A percentile compares a stretch with the other conserved stretches of the same genome.
Evolutionary conservation across 1,284 basidiomycete genomes (phyloP).

Genomic region (Austroboletus niveus): DNA sequence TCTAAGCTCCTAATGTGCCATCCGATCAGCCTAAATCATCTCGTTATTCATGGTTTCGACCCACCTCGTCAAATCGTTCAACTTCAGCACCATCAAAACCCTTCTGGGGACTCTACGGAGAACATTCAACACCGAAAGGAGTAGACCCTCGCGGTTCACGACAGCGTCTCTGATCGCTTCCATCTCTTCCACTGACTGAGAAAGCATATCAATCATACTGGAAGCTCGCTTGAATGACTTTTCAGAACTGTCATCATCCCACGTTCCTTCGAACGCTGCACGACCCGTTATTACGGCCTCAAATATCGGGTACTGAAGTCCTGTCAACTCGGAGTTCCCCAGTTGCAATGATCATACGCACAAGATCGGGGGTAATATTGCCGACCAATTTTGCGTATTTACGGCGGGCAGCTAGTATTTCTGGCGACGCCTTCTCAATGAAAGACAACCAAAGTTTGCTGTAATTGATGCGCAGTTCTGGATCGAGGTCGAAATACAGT

Average conservation of each 20-base stretch:
- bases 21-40: background rate
- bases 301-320: conserved; percentile 71
- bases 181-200: conserved; percentile 69
- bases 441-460: conserved; percentile 85
- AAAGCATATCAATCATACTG: conserved; percentile 72
- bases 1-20: conserved; percentile 57
- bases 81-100: conserved; percentile 86
- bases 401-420: conserved; percentile 63
- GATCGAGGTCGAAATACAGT: conserved; percentile 87
- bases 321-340: conserved; percentile 13
- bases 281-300: conserved; percentile 82
- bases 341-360: conserved; percentile 36
- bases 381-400: conserved; percentile 89
- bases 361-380: conserved; percentile 84
- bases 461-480: conserved; percentile 76
- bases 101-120: conserved; percentile 78
- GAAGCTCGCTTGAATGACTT: conserved; percentile 54
- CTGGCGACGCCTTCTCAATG: conserved; percentile 67
- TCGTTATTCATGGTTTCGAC: conserved; percentile 20
- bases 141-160: conserved; percentile 74
- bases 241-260: conserved; percentile 40
- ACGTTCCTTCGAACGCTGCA: conserved; percentile 58
- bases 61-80: conserved; percentile 80
- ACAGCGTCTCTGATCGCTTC: conserved; percentile 81
- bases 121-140: conserved; percentile 83